These are phyloP conservation scores for Phoma herbarum DNA, from an alignment of 2,329 filamentous ascomycete genomes.

Conservation along the genomic window DNA sequence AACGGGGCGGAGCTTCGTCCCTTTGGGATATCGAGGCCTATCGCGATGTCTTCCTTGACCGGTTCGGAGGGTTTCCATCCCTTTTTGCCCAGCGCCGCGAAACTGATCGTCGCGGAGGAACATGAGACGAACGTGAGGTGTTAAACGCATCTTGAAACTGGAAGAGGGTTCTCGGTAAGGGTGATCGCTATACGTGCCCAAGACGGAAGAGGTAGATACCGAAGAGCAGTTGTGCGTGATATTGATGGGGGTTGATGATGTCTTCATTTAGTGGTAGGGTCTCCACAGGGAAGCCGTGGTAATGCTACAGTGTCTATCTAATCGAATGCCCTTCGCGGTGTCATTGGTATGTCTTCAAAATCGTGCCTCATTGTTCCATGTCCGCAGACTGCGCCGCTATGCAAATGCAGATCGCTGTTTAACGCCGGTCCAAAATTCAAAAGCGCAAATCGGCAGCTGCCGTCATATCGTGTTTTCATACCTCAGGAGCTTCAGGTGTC, in stretches of 20 bases:
- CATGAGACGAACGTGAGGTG: constrained; percentile 4
- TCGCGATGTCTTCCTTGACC: background rate
- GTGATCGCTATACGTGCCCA: background rate
- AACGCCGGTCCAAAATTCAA: constrained; percentile 8
- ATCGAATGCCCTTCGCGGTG: constrained; percentile 1
- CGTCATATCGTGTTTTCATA: constrained; percentile 6
- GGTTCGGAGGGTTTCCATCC: background rate
- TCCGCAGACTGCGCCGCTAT: constrained; percentile 3
- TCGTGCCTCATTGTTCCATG: constrained; percentile 12
- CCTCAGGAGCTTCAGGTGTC: constrained; percentile 27
- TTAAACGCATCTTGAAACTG: constrained; percentile 5
- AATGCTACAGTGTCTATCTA: constrained; percentile 19
- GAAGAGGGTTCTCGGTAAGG: background rate
- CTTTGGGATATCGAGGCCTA: background rate
- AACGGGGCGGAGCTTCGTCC: background rate
- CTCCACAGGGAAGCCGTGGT: constrained; percentile 4
- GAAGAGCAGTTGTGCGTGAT: background rate
- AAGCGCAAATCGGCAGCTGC: constrained; percentile 3
- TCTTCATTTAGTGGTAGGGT: constrained; percentile 6
- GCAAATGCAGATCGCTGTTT: constrained; percentile 11
- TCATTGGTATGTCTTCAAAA: constrained; percentile 18
- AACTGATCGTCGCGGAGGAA: constrained; percentile 3
- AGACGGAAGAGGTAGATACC: background rate
- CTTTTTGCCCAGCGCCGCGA: constrained; percentile 1
- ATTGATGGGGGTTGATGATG: background rate